Evolutionary conservation across 1,284 basidiomycete genomes (phyloP), one percentile per base, ranked within the genome.

Genomic region (Lentinula novae-zelandiae): DNA sequence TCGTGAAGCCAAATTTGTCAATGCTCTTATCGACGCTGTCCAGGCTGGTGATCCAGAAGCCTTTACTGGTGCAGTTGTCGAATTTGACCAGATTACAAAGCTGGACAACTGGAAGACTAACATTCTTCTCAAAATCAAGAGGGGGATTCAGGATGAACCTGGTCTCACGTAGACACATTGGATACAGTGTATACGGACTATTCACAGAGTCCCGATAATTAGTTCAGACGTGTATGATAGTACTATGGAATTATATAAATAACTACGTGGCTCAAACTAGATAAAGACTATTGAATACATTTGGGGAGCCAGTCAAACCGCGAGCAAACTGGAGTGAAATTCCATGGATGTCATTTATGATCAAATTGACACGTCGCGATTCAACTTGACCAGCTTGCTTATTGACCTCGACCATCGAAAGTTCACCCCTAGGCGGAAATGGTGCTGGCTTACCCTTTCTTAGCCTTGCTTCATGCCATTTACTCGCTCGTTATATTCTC

Each of bases 71-170:
- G 85, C 85, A 15, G 87, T 95, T 17, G 84, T 84, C 54, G 92
- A 94, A 71, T 97, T 86, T 71, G 94, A 96, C 73, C 87, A 93
- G 70, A 84, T 96, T 62, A 90, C 86, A 48, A 94, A 93, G 75
- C 76, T 98, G 69, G 95, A 98, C 74, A 92, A 91, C 75, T 97
- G 94, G 94, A 97, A 97, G 83, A 97, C 95, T 42, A 80, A 75
- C 39, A 89, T 98, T 57, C 73, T 98, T 67, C 77, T 97, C 68
- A 90, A 90, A 76, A 88, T 97, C 73, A 98, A 97, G 83, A 85
- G 83, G 71, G 78, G 81, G 33, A 85, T 97, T 62, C 82, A 90
- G 49, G 77, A 63, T 8, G 82, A 87, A 65, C 76, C 76, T 6
- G 72, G 67, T 38, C 74, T 87, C 57, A 78, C 75, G 63, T 85